Conservation (phyloP, 1,284 basidiomycete species). For the Caloboletus firmus region DNA sequence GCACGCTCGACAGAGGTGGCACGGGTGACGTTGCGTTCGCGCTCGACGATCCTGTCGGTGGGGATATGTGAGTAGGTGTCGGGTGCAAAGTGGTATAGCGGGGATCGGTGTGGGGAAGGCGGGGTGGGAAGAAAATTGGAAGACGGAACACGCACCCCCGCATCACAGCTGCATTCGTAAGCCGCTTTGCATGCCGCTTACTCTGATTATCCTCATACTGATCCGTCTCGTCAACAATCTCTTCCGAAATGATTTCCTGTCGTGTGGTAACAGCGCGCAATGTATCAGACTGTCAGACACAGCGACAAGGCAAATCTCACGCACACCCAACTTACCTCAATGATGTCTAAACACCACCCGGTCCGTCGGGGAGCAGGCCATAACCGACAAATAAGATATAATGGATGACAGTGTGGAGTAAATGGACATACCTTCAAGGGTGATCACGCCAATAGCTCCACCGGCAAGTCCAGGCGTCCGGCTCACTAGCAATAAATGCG, state of each 20-base stretch:
- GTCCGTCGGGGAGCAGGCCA: background rate
- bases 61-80: background rate
- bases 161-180: slow-evolving; percentile 78
- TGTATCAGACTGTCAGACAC: background rate
- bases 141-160: slow-evolving; percentile 53
- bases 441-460: slow-evolving; percentile 82
- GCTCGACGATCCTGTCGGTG: slow-evolving; percentile 42
- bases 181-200: slow-evolving; percentile 59
- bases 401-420: background rate
- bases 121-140: background rate
- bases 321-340: slow-evolving; percentile 47
- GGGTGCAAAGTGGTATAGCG: too few relatives aligned
- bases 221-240: slow-evolving; percentile 91
- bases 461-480: slow-evolving; percentile 76
- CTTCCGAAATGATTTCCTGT: slow-evolving; percentile 81
- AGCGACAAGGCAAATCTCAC: background rate
- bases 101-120: background rate
- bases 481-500: slow-evolving; percentile 89
- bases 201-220: slow-evolving; percentile 82
- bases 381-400: background rate
- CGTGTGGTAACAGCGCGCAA: background rate
- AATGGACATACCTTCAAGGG: slow-evolving; percentile 60
- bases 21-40: slow-evolving; percentile 34
- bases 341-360: slow-evolving; percentile 54
- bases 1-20: slow-evolving; percentile 19